phyloP scores from a whole-genome alignment of 148 eudicot species.

The Silene latifolia region DNA sequence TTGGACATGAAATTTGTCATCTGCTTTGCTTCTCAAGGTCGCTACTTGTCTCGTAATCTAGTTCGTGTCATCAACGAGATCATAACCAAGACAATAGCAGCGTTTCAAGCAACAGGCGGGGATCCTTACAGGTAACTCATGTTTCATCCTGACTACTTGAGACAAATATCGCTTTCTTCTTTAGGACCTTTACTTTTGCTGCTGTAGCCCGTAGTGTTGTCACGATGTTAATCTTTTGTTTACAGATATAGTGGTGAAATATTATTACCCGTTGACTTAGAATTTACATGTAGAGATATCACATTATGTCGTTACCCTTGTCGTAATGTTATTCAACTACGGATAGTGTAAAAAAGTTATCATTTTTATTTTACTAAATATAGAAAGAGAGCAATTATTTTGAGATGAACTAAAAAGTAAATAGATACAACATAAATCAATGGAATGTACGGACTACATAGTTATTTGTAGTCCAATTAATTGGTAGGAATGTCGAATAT shows the following conservation, averaged over 20 bases:
- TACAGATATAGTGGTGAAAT: too few relatives aligned
- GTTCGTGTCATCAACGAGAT: constrained; percentile 74
- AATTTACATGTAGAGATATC: too few relatives aligned
- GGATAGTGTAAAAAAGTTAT: too few relatives aligned
- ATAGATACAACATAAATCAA: not conserved
- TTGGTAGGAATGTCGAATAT: not conserved
- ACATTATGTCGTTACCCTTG: too few relatives aligned
- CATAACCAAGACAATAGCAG: constrained; percentile 64
- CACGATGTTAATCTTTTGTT: constrained; percentile 1
- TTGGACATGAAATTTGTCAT: constrained; percentile 81
- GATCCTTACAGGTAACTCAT: constrained; percentile 71
- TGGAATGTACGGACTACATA: too few relatives aligned
- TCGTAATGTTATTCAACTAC: too few relatives aligned
- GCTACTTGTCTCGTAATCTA: constrained; percentile 77
- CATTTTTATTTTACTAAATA: too few relatives aligned
- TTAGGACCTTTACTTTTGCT: not conserved
- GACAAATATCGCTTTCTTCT: not conserved
- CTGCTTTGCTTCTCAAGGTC: constrained; percentile 50
- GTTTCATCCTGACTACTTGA: not conserved
- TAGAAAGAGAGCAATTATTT: too few relatives aligned
- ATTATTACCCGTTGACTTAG: too few relatives aligned
- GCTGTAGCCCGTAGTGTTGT: not conserved
- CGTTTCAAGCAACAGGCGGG: constrained; percentile 73
- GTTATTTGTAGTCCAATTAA: not conserved
- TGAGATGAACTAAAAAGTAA: not conserved